Evolutionary conservation across 306 rosid genomes (phyloP).

Genomic region (Oemleria cerasiformis): DNA sequence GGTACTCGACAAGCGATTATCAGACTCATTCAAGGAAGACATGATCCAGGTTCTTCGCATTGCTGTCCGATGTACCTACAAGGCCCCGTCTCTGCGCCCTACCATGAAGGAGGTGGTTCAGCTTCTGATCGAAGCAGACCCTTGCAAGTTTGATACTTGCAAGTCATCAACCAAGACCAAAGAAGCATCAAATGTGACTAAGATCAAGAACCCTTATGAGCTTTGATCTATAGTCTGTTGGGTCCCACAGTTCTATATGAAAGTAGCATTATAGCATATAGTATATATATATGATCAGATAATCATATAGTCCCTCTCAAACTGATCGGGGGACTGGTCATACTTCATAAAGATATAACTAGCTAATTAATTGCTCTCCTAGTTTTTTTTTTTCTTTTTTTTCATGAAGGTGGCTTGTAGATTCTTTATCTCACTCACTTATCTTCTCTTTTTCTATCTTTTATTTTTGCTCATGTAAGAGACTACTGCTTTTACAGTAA

Average conservation of each 20-base stretch:
- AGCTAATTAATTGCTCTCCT: neutral
- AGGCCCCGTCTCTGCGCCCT: slow-evolving; percentile 76
- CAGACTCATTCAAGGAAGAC: slow-evolving; percentile 53
- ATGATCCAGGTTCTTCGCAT: slow-evolving; percentile 69
- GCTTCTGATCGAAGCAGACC: slow-evolving; percentile 65
- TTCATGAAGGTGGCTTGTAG: slow-evolving; percentile 43
- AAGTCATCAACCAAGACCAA: slow-evolving; percentile 53
- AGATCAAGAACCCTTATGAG: slow-evolving; percentile 17
- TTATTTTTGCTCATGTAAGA: slow-evolving; percentile 34
- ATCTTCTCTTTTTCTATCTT: slow-evolving; percentile 11
- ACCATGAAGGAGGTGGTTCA: slow-evolving; percentile 94
- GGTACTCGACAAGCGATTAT: slow-evolving; percentile 59
- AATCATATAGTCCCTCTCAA: slow-evolving; percentile 9
- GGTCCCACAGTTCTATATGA: slow-evolving; percentile 10
- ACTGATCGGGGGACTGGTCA: slow-evolving; percentile 18
- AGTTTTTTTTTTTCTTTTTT: slow-evolving; percentile 5
- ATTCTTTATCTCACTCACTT: slow-evolving; percentile 36
- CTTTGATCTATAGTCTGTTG: slow-evolving; percentile 5
- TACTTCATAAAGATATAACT: slow-evolving; percentile 21
- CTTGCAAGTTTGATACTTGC: slow-evolving; percentile 46
- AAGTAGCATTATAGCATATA: slow-evolving; percentile 1
- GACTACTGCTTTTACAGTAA: slow-evolving; percentile 28
- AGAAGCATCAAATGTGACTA: slow-evolving; percentile 37
- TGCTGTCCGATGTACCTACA: slow-evolving; percentile 86
- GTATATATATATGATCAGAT: neutral